phyloP scores from a whole-genome alignment of 371 early-diverging fungal genomes.

The Pancytospora philotis region DNA sequence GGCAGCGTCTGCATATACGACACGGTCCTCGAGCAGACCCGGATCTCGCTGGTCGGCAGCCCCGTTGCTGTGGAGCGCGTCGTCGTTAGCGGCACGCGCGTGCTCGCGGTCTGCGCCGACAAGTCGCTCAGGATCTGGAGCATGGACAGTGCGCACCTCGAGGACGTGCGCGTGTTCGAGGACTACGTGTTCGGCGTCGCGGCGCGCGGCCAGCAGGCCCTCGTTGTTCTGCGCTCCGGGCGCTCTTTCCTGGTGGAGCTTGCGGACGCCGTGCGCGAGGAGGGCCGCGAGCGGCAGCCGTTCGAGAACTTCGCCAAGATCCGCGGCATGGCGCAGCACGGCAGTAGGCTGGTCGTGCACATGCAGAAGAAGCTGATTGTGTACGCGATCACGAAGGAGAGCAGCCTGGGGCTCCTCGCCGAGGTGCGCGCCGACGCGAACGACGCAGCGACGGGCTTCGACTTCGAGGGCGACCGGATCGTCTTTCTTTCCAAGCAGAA shows the following conservation, averaged over 20 bases:
- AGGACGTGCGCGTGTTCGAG: constrained; percentile 31
- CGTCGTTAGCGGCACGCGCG: neutral
- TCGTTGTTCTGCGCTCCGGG: constrained; percentile 24
- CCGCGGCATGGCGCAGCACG: constrained; percentile 16
- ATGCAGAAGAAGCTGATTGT: constrained; percentile 22
- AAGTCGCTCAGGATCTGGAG: constrained; percentile 21
- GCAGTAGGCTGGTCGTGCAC: constrained; percentile 18
- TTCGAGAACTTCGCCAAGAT: constrained; percentile 36
- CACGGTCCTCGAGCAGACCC: constrained; percentile 2
- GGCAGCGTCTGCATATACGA: constrained; percentile 18
- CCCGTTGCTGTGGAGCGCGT: neutral
- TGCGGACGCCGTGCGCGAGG: too few species aligned
- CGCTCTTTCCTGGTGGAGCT: constrained; percentile 8
- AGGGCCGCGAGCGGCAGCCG: neutral
- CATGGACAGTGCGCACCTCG: neutral
- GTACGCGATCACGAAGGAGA: constrained; percentile 8
- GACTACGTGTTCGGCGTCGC: constrained; percentile 5
- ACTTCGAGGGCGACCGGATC: constrained; percentile 10
- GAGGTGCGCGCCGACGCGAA: neutral
- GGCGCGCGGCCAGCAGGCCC: neutral
- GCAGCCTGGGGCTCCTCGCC: neutral
- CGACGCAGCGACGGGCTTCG: constrained; percentile 6
- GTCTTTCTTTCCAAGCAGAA: constrained; percentile 25
- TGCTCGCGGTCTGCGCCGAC: constrained; percentile 14
- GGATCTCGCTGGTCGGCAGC: constrained; percentile 1